Conservation (phyloP, 192 early-diverging fungal genomes). For the Chytriomyces sp. region DNA sequence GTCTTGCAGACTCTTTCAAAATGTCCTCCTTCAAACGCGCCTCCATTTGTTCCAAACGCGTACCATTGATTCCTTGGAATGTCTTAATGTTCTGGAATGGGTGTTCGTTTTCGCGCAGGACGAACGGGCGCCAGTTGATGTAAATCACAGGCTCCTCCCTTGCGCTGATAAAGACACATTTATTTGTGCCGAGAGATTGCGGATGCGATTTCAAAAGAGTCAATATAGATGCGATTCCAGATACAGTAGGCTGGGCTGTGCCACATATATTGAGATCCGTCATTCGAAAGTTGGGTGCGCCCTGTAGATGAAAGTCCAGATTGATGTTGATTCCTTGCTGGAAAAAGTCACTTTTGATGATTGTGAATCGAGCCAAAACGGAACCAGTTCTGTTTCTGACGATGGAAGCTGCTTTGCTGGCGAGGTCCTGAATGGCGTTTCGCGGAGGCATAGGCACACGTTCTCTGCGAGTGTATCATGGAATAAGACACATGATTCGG, state of each 20-base stretch:
- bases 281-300: slow-evolving; percentile 70
- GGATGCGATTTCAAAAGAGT: slow-evolving; percentile 61
- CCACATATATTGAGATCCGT: slow-evolving; percentile 65
- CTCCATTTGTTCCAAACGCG: slow-evolving; percentile 65
- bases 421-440: slow-evolving; percentile 20
- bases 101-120: slow-evolving; percentile 58
- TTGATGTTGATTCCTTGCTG: slow-evolving; percentile 43
- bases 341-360: slow-evolving; percentile 69
- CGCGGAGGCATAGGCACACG: neutral
- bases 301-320: slow-evolving; percentile 65
- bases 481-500: no score
- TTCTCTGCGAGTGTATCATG: neutral
- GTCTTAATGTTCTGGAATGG: slow-evolving; percentile 62
- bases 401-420: slow-evolving; percentile 34
- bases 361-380: slow-evolving; percentile 58
- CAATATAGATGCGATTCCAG: slow-evolving; percentile 61
- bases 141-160: slow-evolving; percentile 61
- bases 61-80: slow-evolving; percentile 58
- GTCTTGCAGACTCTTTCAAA: slow-evolving; percentile 48
- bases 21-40: slow-evolving; percentile 65
- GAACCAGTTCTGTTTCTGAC: slow-evolving; percentile 56
- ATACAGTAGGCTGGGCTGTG: slow-evolving; percentile 67
- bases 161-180: slow-evolving; percentile 45
- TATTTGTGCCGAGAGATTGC: neutral
- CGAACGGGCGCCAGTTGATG: slow-evolving; percentile 66